phyloP scores from a whole-genome alignment of 2,329 filamentous ascomycete species.

The Penicillium sp. region DNA sequence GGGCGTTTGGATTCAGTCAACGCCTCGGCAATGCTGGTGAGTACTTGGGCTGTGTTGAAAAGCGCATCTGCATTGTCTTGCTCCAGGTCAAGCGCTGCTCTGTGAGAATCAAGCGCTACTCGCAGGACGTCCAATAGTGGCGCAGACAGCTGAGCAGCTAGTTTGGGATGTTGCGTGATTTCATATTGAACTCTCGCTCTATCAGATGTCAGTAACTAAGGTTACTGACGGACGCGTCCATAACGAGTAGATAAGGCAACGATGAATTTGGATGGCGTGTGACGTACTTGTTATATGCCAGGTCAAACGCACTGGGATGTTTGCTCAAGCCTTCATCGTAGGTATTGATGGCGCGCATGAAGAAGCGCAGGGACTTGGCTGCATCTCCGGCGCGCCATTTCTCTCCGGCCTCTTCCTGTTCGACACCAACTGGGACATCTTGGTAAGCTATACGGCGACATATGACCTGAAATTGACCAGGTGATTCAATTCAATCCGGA shows the following conservation, averaged over 20 bases:
- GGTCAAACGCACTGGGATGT: conserved; percentile 57
- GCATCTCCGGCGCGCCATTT: conserved; percentile 67
- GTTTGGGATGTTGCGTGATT: conserved; percentile 57
- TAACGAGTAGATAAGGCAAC: no score
- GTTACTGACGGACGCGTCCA: no score
- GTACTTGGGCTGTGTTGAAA: conserved; percentile 64
- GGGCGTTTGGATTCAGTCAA: no score
- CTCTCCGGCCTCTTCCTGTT: conserved; percentile 61
- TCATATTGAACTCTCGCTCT: conserved; percentile 62
- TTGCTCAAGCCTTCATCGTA: conserved; percentile 57
- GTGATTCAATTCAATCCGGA: no score
- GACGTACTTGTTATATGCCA: conserved; percentile 64
- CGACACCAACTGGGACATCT: conserved; percentile 52
- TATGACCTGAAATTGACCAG: no score
- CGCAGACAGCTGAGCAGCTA: conserved; percentile 51
- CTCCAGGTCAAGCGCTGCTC: conserved; percentile 51
- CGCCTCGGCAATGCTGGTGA: conserved; percentile 60
- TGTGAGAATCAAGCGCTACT: conserved; percentile 56
- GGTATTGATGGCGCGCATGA: conserved; percentile 55
- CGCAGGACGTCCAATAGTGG: conserved; percentile 48
- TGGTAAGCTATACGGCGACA: no score
- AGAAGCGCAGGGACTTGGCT: conserved; percentile 52
- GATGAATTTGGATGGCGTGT: no score
- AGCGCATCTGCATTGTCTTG: conserved; percentile 58
- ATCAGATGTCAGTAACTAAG: no score